Conservation (phyloP, 768 basidiomycete species). For the Tulasnella sp. region DNA sequence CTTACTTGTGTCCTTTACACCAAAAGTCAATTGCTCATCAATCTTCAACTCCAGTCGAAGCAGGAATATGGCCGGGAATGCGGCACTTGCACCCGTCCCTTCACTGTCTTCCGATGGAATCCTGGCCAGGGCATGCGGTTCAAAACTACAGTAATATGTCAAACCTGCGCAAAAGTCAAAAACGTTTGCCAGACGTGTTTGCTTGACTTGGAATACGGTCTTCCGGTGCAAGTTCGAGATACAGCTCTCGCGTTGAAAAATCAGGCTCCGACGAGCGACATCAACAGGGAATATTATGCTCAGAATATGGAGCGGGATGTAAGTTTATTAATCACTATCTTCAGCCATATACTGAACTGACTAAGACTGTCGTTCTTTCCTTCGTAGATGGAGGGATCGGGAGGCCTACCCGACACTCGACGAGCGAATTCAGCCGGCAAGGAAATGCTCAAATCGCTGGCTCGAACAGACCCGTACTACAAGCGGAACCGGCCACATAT, state of each 20-base stretch:
- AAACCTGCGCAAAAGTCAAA: slow-evolving; percentile 92
- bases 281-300: slow-evolving; percentile 91
- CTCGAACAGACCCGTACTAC: slow-evolving; percentile 93
- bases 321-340: slow-evolving; percentile 19
- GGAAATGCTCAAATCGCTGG: slow-evolving; percentile 93
- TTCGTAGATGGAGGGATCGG: slow-evolving; percentile 55
- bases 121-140: slow-evolving; percentile 86
- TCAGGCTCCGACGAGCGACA: slow-evolving; percentile 90
- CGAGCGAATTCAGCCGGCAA: slow-evolving; percentile 71
- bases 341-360: background rate
- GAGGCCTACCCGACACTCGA: slow-evolving; percentile 47
- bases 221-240: slow-evolving; percentile 95
- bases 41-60: slow-evolving; percentile 55
- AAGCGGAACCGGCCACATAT: slow-evolving; percentile 91
- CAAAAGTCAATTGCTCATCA: background rate
- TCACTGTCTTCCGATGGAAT: slow-evolving; percentile 98
- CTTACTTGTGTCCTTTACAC: background rate
- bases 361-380: background rate
- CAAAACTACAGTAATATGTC: slow-evolving; percentile 96
- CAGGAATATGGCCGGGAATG: slow-evolving; percentile 94
- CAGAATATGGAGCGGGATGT: slow-evolving; percentile 87
- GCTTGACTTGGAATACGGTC: slow-evolving; percentile 87
- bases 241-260: slow-evolving; percentile 78
- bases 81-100: slow-evolving; percentile 93
- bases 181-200: slow-evolving; percentile 98